phyloP scores from a whole-genome alignment of 352 stramenopile genomes.

The Saprolegnia diclina region DNA sequence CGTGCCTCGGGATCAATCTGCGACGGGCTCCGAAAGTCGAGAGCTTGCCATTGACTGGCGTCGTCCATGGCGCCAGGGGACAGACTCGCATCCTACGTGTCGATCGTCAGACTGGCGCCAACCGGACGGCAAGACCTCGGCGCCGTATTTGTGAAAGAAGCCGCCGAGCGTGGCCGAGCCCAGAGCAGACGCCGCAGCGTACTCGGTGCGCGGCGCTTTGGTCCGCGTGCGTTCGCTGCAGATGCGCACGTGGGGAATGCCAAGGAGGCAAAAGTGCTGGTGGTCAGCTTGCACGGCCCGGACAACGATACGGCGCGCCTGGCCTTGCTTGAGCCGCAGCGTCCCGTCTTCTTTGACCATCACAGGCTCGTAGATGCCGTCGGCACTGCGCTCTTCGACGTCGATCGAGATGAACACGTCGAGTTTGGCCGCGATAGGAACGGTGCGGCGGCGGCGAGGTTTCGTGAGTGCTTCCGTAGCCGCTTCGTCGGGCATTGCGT shows the following conservation, averaged over 20 bases:
- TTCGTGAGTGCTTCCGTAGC: not conserved
- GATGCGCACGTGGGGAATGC: slow-evolving; percentile 44
- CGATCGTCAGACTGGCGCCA: not conserved
- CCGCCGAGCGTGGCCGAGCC: slow-evolving; percentile 14
- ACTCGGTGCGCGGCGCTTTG: not conserved
- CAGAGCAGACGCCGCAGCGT: slow-evolving; percentile 3
- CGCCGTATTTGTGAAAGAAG: slow-evolving; percentile 13
- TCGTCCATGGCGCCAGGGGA: not conserved
- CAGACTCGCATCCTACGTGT: not conserved
- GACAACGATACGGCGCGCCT: slow-evolving; percentile 47
- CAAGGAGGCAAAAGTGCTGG: slow-evolving; percentile 40
- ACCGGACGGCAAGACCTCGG: not conserved
- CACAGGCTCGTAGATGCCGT: slow-evolving; percentile 61
- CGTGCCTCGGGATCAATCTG: slow-evolving; percentile 29
- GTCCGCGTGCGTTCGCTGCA: not conserved
- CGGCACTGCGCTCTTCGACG: slow-evolving; percentile 57
- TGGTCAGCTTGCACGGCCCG: slow-evolving; percentile 66
- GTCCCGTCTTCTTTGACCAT: slow-evolving; percentile 62
- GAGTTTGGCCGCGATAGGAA: slow-evolving; percentile 26
- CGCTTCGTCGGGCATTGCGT: not conserved
- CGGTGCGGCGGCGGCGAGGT: not conserved
- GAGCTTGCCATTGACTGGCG: slow-evolving; percentile 31
- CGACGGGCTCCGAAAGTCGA: slow-evolving; percentile 35
- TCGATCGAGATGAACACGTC: slow-evolving; percentile 71
- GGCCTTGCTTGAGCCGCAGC: slow-evolving; percentile 55